Percentiles rank a stretch among this genome's conserved stretches.
Evolutionary conservation across 345 rosid genomes (phyloP).

Genomic region (Hevea brasiliensis): DNA sequence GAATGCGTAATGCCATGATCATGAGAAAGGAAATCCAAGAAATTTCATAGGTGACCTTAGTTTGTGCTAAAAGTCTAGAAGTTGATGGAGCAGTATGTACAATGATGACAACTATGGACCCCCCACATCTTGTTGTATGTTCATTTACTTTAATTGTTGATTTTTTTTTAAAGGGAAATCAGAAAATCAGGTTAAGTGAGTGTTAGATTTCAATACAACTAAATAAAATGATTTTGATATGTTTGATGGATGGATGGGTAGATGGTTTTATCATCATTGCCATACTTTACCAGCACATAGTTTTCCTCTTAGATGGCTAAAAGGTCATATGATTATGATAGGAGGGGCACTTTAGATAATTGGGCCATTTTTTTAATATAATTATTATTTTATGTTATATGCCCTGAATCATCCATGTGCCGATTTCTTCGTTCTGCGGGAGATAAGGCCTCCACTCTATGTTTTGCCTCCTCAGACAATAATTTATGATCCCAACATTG

Average conservation of each 20-base stretch:
- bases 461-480: background rate
- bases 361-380: background rate
- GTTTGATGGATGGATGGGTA: background rate
- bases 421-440: slow-evolving; percentile 16
- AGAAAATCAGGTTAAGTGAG: no score
- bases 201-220: no score
- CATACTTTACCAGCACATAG: slow-evolving; percentile 3
- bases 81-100: background rate
- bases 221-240: no score
- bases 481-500: slow-evolving; percentile 22
- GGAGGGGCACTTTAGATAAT: slow-evolving; percentile 31
- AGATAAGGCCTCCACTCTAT: slow-evolving; percentile 1
- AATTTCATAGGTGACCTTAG: background rate
- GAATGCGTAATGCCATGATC: no score
- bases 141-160: no score
- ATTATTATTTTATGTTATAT: background rate
- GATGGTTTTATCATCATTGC: no score
- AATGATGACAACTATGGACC: slow-evolving; percentile 2
- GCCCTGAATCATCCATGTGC: slow-evolving; percentile 9
- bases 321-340: no score
- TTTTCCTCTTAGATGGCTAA: no score
- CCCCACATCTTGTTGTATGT: background rate
- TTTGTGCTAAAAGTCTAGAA: background rate
- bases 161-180: no score
- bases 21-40: background rate